phyloP scores from a whole-genome alignment of 106 monocot genomes.

The Acanthochlamys bracteata region DNA sequence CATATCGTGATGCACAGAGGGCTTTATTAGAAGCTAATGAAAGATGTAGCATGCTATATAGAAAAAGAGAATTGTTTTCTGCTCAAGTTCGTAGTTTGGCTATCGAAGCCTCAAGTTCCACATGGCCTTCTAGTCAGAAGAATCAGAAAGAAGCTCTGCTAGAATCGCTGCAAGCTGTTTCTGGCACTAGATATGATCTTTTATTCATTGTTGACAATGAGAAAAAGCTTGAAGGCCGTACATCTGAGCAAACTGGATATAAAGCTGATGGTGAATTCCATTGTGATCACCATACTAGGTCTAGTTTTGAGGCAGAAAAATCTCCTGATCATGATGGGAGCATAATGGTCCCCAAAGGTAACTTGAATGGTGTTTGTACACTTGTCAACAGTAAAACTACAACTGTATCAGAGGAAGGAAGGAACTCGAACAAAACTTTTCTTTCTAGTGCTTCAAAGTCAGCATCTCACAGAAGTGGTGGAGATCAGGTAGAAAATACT shows the following conservation, averaged over 20 bases:
- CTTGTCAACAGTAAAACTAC: conserved; percentile 4
- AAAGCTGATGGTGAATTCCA: conserved; percentile 8
- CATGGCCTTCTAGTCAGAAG: conserved; percentile 29
- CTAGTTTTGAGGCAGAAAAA: conserved; percentile 21
- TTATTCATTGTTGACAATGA: conserved; percentile 10
- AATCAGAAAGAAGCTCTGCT: conserved; percentile 15
- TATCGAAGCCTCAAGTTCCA: conserved; percentile 31
- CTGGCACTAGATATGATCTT: conserved; percentile 11
- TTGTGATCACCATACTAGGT: conserved; percentile 4
- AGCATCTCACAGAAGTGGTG: neutral
- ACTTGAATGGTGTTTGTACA: conserved; percentile 4
- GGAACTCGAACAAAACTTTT: conserved; percentile 2
- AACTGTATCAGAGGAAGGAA: conserved; percentile 14
- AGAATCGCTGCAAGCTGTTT: conserved; percentile 14
- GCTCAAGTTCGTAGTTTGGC: conserved; percentile 33
- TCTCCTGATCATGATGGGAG: conserved; percentile 26
- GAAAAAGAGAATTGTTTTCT: conserved; percentile 70
- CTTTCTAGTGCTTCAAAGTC: conserved; percentile 14
- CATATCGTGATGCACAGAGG: conserved; percentile 71
- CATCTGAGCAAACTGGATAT: conserved; percentile 15
- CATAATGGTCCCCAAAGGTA: conserved; percentile 25
- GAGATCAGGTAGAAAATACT: conserved; percentile 14
- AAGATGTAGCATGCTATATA: conserved; percentile 58
- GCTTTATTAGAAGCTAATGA: conserved; percentile 69
- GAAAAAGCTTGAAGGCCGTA: conserved; percentile 4